These are phyloP conservation scores for Crithidia mellificae DNA, from an alignment of 208 protist genomes.

Conservation along the genomic window DNA sequence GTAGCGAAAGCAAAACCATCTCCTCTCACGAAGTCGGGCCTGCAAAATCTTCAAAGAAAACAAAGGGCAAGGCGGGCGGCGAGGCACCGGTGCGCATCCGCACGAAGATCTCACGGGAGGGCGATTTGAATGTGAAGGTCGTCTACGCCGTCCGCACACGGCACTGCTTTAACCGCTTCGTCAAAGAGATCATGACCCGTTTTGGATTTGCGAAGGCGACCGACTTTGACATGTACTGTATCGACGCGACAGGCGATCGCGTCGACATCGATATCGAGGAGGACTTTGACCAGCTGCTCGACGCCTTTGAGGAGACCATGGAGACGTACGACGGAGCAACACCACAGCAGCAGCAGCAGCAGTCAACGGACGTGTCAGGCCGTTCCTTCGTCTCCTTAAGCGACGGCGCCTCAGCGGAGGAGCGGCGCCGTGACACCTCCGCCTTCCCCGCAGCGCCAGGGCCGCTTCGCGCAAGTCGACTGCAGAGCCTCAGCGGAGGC, in stretches of 20 bases:
- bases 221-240: slow-evolving; percentile 86
- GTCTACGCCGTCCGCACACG: slow-evolving; percentile 40
- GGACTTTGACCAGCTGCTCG: slow-evolving; percentile 60
- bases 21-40: too few relatives aligned
- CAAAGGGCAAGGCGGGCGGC: not conserved
- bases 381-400: not conserved
- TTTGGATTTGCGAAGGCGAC: slow-evolving; percentile 57
- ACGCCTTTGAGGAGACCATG: slow-evolving; percentile 34
- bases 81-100: slow-evolving; percentile 32
- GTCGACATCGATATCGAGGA: slow-evolving; percentile 79
- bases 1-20: slow-evolving; percentile 1
- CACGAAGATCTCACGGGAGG: slow-evolving; percentile 77
- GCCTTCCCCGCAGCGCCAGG: not conserved
- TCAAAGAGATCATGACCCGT: slow-evolving; percentile 62
- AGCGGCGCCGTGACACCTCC: not conserved
- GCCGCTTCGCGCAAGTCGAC: not conserved
- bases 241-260: slow-evolving; percentile 65
- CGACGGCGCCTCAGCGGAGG: not conserved
- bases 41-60: too few relatives aligned
- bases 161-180: slow-evolving; percentile 46
- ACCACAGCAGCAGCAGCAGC: not conserved
- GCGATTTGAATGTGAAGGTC: slow-evolving; percentile 78
- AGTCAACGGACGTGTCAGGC: not conserved
- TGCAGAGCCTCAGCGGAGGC: not conserved
- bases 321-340: not conserved